Evolutionary conservation across 805 yeast species (phyloP), one percentile per base, ranked within the genome.

Genomic region (Schwanniomyces polymorphus): DNA sequence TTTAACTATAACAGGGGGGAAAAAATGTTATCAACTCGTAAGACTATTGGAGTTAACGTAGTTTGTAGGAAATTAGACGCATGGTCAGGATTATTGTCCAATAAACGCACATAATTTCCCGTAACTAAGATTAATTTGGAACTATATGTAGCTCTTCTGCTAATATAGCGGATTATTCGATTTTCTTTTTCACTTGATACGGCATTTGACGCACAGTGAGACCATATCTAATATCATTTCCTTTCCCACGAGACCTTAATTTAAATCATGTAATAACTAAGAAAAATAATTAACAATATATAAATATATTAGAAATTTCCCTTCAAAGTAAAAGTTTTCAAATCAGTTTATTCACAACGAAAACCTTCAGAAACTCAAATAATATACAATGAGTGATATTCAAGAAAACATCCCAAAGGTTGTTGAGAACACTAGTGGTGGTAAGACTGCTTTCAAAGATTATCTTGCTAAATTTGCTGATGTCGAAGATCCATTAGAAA

Each of bases 391-490:
- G 50, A 27, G 40, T 45, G 26, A 38, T 16, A 48, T 48, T 28
- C 17, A 45, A 18, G 51, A 48, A 38, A 44, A 48, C n/a, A 27
- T 16, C 35, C 38, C 47, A 2, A 29, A 27, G 12, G 18, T 38
- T 11, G 41, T 26, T 3, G 47, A 31, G 11, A 43, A 43, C 33
- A 45, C 41, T n/a, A 41, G 58, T 38, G 95, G 95, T 73, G 94
- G 95, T 74, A 85, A 88, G 63, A 82, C 89, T 53, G 94, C 94
- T 44, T 88, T 87, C 81, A 91, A 88, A 74, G 89, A 88, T 64
- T 87, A 80, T 68, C 62, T 86, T 52, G 87, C 84, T 48, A 90
- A 88, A 67, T 88, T 84, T 56, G 87, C 92, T 39, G 88, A 88
- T 63, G 80, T 88, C 53, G 86, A 84, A 51, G 95, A 88, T 65